These are phyloP conservation scores for Solanum verrucosum DNA, from an alignment of 257 asterid genomes.

Conservation along the genomic window DNA sequence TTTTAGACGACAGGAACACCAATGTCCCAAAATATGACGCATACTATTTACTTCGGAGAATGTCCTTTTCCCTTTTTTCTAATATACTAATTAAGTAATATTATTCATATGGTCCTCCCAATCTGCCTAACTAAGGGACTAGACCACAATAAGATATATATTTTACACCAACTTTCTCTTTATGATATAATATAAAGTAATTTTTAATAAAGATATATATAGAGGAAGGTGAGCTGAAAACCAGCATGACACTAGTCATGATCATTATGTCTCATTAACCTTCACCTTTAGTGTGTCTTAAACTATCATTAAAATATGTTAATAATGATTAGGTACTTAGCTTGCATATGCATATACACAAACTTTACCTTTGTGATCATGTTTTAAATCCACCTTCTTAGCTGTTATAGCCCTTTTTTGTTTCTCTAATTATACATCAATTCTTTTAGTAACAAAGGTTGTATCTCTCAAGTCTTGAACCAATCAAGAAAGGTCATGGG, in stretches of 20 bases:
- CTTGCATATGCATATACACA: slow-evolving; percentile 6
- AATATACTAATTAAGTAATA: not conserved
- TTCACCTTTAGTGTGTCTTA: not conserved
- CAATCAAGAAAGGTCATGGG: not conserved
- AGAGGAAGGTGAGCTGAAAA: not conserved
- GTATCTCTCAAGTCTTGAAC: not conserved
- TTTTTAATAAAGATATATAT: not conserved
- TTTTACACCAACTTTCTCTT: not conserved
- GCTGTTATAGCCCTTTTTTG: slow-evolving; percentile 19
- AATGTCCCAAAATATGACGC: too few species aligned
- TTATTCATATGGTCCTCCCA: not conserved
- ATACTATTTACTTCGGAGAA: rapidly evolving
- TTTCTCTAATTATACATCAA: not conserved
- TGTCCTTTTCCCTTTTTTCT: not conserved
- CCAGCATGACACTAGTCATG: not conserved
- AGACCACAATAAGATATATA: not conserved
- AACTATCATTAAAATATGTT: not conserved
- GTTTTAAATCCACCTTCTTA: slow-evolving; percentile 12
- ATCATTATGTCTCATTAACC: not conserved
- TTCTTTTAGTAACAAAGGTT: not conserved
- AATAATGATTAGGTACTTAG: slow-evolving; percentile 7
- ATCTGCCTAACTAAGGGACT: not conserved
- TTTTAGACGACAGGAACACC: too few species aligned
- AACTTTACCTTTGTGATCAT: slow-evolving; percentile 18
- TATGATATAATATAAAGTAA: not conserved